A percentile compares a stretch with the other conserved stretches of the same genome.
phyloP scores from a whole-genome alignment of 2,329 filamentous ascomycete species.

The Hypoxylon sp. region DNA sequence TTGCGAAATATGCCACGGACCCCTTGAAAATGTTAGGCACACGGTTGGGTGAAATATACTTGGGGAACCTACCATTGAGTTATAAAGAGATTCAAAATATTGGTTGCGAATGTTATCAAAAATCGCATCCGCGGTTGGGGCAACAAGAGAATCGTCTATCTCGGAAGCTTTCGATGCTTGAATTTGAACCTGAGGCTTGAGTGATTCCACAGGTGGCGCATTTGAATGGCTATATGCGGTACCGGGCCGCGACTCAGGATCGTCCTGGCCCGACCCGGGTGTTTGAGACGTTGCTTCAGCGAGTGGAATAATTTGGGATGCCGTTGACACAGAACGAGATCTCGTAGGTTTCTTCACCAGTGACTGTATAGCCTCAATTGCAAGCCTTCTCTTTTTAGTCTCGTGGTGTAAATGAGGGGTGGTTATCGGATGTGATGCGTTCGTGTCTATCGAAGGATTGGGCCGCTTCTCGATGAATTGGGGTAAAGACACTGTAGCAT shows the following conservation, averaged over 20 bases:
- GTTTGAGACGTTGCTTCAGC: slow-evolving; percentile 19
- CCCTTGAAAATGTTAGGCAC: slow-evolving; percentile 69
- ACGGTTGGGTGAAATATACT: not conserved
- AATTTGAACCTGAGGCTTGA: slow-evolving; percentile 15
- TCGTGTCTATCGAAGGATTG: slow-evolving; percentile 46
- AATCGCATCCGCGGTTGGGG: slow-evolving; percentile 65
- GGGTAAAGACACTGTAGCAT: slow-evolving; percentile 64
- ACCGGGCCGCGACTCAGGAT: slow-evolving; percentile 29
- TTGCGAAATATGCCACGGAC: slow-evolving; percentile 86
- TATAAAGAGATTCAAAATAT: slow-evolving; percentile 73
- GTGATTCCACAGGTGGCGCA: slow-evolving; percentile 2
- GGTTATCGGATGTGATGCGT: slow-evolving; percentile 51
- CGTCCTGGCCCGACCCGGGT: slow-evolving; percentile 33
- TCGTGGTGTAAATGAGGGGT: slow-evolving; percentile 65
- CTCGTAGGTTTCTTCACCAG: slow-evolving; percentile 68
- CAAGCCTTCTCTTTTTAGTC: slow-evolving; percentile 69
- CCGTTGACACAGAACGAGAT: slow-evolving; percentile 60
- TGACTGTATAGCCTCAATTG: slow-evolving; percentile 75
- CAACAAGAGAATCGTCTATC: slow-evolving; percentile 47
- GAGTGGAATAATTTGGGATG: slow-evolving; percentile 31
- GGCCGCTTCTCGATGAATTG: slow-evolving; percentile 54
- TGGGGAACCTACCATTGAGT: slow-evolving; percentile 69
- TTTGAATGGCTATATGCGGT: slow-evolving; percentile 13
- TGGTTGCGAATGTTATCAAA: slow-evolving; percentile 71
- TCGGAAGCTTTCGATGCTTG: slow-evolving; percentile 33